These are phyloP conservation scores for Asterochloris sp. DNA, from an alignment of 139 green algal species.

Conservation along the genomic window DNA sequence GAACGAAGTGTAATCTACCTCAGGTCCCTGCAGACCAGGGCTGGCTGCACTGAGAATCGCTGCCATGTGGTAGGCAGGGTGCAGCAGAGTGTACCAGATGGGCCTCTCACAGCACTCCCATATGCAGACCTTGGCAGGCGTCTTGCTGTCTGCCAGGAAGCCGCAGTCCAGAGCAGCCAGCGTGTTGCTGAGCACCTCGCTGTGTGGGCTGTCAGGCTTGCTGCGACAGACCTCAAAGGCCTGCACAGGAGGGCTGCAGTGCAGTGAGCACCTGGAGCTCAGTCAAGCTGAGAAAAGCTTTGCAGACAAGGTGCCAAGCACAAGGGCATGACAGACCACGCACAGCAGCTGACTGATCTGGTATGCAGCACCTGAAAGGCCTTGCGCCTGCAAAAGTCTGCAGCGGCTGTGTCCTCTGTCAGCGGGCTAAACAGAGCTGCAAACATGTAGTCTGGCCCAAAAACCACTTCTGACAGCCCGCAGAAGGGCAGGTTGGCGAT, in stretches of 20 bases:
- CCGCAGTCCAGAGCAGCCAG: neutral
- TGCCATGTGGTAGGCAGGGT: neutral
- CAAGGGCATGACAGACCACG: too few relatives aligned
- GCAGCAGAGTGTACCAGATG: neutral
- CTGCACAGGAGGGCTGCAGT: neutral
- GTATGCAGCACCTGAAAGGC: neutral
- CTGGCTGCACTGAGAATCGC: neutral
- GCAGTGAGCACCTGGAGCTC: neutral
- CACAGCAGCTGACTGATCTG: too few relatives aligned
- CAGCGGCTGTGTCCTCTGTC: neutral
- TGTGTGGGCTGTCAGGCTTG: neutral
- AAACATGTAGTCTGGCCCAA: neutral
- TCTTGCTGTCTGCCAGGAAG: conserved; percentile 2
- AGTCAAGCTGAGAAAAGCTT: neutral
- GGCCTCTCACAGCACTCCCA: neutral
- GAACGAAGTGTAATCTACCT: too few relatives aligned
- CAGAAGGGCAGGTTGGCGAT: conserved; percentile 5
- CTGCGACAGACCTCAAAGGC: neutral
- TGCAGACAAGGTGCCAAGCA: neutral
- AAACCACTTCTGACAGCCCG: neutral
- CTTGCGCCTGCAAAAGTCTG: neutral
- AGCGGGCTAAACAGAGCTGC: neutral
- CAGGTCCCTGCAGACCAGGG: too few relatives aligned
- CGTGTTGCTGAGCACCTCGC: neutral
- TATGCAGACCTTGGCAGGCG: neutral